Evolutionary conservation across 2,329 filamentous ascomycete genomes (phyloP), one percentile per base, ranked within the genome.

Genomic region (Diaporthe sp.): DNA sequence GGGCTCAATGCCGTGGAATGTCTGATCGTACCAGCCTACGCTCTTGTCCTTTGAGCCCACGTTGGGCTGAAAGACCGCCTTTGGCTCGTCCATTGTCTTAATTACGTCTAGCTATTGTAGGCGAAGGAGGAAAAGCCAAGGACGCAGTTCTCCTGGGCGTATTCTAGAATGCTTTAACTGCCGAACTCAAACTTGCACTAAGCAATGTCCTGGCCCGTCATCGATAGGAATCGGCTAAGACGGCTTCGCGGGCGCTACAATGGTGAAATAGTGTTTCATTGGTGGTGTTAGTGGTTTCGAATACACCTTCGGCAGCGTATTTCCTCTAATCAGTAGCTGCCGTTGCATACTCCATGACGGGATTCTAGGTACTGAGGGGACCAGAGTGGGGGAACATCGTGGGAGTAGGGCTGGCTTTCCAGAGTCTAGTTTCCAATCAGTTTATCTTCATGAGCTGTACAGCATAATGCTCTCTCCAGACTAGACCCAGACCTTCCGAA

Each of bases 1-100:
- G 17, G 52, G 22, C 22, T 68, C 42, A 8, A 71, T 50, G 5
- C 71, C 71, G 0, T 22, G 52, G 42, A 60, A 70, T 4, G 25
- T 13, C 42, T 60, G 68, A 28, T 70, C 61, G 64, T 73, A 73
- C 71, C 71, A 73, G 8, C 61, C 71, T n/a, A 70, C 71, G 19
- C 40, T 69, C 64, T 60, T 69, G 33, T 73, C 71, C 30, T 50
- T 69, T 4, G 61, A 42, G 61, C 64, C 64, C 17, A 69, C 28
- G 5, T 17, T 47, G 54, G 38, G 64, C 5, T 10, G 30, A 1
- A 72, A 35, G 15, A 9, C 40, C 8, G 64, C 15, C 12, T 28
- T 68, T 30, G 33, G 33, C 47, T 68, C 64, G 22, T 30, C 45
- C 64, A 68, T 68, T 54, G 28, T 47, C 17, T 68, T 52, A 1